These are phyloP conservation scores for Medicago arabica DNA, from an alignment of 306 rosid genomes.

Conservation along the genomic window DNA sequence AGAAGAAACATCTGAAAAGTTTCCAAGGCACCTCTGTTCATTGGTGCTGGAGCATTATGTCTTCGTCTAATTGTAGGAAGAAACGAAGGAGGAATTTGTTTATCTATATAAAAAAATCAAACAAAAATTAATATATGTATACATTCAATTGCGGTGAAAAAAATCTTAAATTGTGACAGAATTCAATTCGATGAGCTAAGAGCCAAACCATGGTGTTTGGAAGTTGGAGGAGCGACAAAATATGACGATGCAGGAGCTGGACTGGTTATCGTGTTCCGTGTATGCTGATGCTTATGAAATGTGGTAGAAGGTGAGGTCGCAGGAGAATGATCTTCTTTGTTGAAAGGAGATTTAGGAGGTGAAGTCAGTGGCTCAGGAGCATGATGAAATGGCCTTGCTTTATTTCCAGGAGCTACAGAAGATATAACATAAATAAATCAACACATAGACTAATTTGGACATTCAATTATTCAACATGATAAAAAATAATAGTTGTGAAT, in stretches of 20 bases:
- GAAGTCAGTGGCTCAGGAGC: constrained; percentile 57
- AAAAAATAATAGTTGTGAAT: constrained; percentile 11
- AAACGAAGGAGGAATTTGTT: constrained; percentile 57
- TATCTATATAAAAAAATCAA: constrained; percentile 51
- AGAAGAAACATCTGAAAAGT: constrained; percentile 30
- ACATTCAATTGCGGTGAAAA: constrained; percentile 4
- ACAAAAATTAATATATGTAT: constrained; percentile 17
- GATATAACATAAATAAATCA: constrained; percentile 36
- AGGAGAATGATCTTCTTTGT: constrained; percentile 53
- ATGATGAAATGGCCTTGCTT: constrained; percentile 44
- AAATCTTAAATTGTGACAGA: background rate
- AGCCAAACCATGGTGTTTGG: constrained; percentile 59
- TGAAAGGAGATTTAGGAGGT: constrained; percentile 56
- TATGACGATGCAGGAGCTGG: constrained; percentile 70
- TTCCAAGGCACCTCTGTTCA: constrained; percentile 57
- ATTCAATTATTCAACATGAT: constrained; percentile 9
- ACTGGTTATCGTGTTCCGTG: constrained; percentile 55
- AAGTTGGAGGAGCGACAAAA: constrained; percentile 58
- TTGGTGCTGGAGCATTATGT: constrained; percentile 66
- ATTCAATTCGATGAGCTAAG: constrained; percentile 22
- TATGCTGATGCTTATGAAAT: constrained; percentile 53
- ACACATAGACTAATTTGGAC: background rate
- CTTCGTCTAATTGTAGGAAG: constrained; percentile 44
- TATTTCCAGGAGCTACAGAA: constrained; percentile 59
- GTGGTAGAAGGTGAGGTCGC: constrained; percentile 61